phyloP scores from a whole-genome alignment of 1,139 yeast species.

The Trichomonascaceae sp. region DNA sequence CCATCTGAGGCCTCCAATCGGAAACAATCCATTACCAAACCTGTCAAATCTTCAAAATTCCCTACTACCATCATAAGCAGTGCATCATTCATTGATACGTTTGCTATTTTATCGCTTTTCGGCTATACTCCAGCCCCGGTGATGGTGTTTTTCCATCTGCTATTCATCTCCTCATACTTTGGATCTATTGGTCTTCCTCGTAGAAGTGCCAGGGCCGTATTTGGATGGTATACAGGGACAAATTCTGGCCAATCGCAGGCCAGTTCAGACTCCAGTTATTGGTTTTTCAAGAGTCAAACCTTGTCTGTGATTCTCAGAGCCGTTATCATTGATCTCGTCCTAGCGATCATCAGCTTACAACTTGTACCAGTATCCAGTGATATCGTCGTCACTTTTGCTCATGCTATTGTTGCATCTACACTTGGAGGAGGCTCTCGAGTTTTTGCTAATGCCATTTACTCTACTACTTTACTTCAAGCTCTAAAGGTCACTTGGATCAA shows the following conservation, averaged over 20 bases:
- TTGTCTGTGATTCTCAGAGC: slow-evolving; percentile 15
- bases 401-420: slow-evolving; percentile 32
- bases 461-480: slow-evolving; percentile 28
- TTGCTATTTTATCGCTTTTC: slow-evolving; percentile 28
- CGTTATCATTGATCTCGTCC: slow-evolving; percentile 18
- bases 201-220: slow-evolving; percentile 14
- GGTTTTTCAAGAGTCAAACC: slow-evolving; percentile 4
- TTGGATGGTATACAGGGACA: slow-evolving; percentile 17
- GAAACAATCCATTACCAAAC: slow-evolving; percentile 4
- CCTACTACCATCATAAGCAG: slow-evolving; percentile 25
- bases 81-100: slow-evolving; percentile 29
- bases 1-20: neutral
- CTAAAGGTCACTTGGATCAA: slow-evolving; percentile 22
- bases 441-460: slow-evolving; percentile 30
- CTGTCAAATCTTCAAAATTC: slow-evolving; percentile 9
- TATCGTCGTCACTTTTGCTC: slow-evolving; percentile 29
- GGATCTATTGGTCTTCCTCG: slow-evolving; percentile 13
- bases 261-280: slow-evolving; percentile 8
- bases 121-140: slow-evolving; percentile 26
- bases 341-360: slow-evolving; percentile 24
- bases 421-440: slow-evolving; percentile 31
- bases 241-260: slow-evolving; percentile 5
- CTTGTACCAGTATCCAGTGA: slow-evolving; percentile 23
- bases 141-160: slow-evolving; percentile 25
- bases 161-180: slow-evolving; percentile 24